Evolutionary conservation across 768 basidiomycete genomes (phyloP), one percentile per base, ranked within the genome.

Genomic region (Boletellus ananiceps): DNA sequence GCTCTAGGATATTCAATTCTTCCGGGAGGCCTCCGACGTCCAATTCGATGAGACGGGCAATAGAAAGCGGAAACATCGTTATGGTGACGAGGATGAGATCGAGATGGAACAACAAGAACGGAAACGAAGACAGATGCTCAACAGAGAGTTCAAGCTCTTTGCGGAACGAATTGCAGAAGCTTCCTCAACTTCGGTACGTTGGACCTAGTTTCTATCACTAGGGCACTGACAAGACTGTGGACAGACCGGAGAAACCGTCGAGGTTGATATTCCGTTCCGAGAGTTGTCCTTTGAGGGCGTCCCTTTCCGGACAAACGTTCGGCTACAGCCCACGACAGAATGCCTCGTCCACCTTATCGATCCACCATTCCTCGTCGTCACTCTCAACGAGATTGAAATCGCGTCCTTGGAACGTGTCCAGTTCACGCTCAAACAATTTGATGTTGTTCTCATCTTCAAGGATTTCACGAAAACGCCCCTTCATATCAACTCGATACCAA

Each of bases 31-130:
- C 7, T 90, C 92, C 0, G 96, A 99, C 57, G 90, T 95, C 25
- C 90, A 94, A 55, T 97, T 98, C 62, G 96, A 99, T 61, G 96
- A 99, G 69, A 98, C 96, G 1, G 96, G 96, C n/a, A 98, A 98
- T 60, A 81, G 94, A 58, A 98, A 98, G 69, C 82, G 95, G 47
- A 93, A 96, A 68, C 89, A 93, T 60, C 82, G 95, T 47, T 97
- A 97, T 61, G 93, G 93, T 25, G 96, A 98, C 62, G 96, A 99
- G 67, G 96, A 99, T 64, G 96, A 98, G 70, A 93, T 98, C 52
- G 94, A 98, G 73, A 88, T 95, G 73, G 96, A 98, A 64, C 95
- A 98, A 64, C 91, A 93, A 66, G 96, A 99, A 67, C 77, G 94
- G 43, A 92, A 88, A 69, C 84, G 93, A 27, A 75, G 93, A 44